Base-by-base conservation (phyloP, 1,139 yeast genomes). In the Candida sanyaensis region DNA sequence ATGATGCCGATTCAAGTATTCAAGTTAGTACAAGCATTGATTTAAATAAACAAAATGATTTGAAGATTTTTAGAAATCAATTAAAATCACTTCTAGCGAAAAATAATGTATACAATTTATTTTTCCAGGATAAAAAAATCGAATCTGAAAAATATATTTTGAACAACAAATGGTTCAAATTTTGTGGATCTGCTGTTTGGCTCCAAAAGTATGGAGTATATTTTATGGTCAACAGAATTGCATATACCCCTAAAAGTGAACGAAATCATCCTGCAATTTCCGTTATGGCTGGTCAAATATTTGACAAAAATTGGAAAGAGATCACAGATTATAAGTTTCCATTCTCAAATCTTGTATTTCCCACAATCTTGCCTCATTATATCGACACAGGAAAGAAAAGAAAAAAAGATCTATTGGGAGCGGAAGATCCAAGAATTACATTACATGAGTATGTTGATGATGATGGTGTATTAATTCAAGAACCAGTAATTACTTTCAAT, bases 401-500 rank as follows among this genome's bases (percentile, higher is more conserved):
- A 28, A 45, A 27, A 47, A 50, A 30, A 48, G 57, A 24, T 49
- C 56, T n/a, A 50, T 65, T 70, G 45, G 80, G 80, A 0, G 73
- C 78, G 1, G 78, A 75, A 54, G 79, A 75, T 50, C 77, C 79
- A 2, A 61, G 77, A 34, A 57, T 73, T 5, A 47, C 73, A 4
- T 52, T 73, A 8, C 66, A 69, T 6, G 62, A 59, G 40, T 71
- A 69, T 50, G 49, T 57, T 8, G 50, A 55, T 13, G 73, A 75
- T 0, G 55, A 60, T 46, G 72, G 48, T 6, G 41, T 34, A 21
- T 2, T 6, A n/a, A 41, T 47, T 10, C 68, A 66, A 37, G 83
- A 78, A 49, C 83, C 83, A 2, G 54, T 78, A 8, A 63, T 78
- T 23, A 61, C 76, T 5, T 78, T 75, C 60, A 77, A 75, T 54